Base-by-base conservation (phyloP, 164 flowering plant genomes). In the Stephania cephalantha region DNA sequence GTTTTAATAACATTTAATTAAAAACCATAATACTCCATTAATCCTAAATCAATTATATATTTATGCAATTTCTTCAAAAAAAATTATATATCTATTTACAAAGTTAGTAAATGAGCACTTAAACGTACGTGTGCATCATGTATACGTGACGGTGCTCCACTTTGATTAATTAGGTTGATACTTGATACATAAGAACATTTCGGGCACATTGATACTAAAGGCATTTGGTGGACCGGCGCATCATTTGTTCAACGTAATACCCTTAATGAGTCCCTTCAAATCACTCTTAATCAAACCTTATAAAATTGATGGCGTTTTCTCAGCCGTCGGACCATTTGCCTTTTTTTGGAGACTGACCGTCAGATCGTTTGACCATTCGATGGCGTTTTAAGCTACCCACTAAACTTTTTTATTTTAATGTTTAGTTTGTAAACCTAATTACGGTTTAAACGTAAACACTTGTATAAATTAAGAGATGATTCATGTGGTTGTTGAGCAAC, bases 271-370 rank as follows among this genome's bases (percentile, higher is more conserved):
- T 46, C 50, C 55, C 30, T 18, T 22, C 63, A 71, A 52, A 20
- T 12, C 69, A 73, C 64, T 18, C 15, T 58, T n/a, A 48, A 20
- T 35, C 42, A 35, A 35, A 35, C 42, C 11, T 29, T 20, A n/a
- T 53, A 9, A 72, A 75, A 52, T 42, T 75, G 68, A 75, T 55
- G 73, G 46, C 68, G 12, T 69, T 42, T 42, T 75, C 30, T 18
- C 53, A 68, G 58, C 77, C 72, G 31, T 68, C 31, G n/a, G 11
- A 68, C 9, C 20, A 18, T 7, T 53, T 5, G 72, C 53, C 48
- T 53, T 68, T 30, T 30, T 48, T 35, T 52, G 4, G 15, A 15
- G 70, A 66, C 76, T 42, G 46, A 20, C 22, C 69, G 22, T 25
- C 70, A 3, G 48, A 20, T 20, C 17, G 63, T 74, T 65, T 53